A percentile compares a stretch with the other conserved stretches of the same genome.
These are phyloP conservation scores for Ilyonectria destructans DNA, from an alignment of 2,329 filamentous ascomycete species.

Conservation along the genomic window DNA sequence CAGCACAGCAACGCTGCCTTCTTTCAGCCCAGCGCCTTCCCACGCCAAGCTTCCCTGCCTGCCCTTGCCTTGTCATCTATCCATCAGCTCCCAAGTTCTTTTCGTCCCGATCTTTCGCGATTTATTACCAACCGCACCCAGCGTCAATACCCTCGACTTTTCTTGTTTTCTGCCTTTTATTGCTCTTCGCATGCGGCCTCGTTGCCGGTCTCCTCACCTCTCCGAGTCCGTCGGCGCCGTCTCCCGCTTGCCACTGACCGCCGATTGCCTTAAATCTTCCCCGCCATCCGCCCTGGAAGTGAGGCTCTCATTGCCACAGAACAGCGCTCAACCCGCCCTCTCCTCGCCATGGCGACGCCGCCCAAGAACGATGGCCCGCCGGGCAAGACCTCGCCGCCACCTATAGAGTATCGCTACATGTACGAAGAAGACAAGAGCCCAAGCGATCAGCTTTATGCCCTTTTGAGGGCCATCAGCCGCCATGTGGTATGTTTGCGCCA, in stretches of 20 bases:
- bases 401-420: constrained; percentile 74
- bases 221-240: constrained; percentile 4
- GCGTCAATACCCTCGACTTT: constrained; percentile 3
- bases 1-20: constrained; percentile 3
- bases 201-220: constrained; percentile 13
- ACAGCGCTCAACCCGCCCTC: constrained; percentile 16
- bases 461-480: constrained; percentile 78
- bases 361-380: constrained; percentile 44
- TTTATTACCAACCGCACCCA: constrained; percentile 17
- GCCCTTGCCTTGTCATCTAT: constrained; percentile 12
- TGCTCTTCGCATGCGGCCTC: constrained; percentile 21
- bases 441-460: constrained; percentile 76
- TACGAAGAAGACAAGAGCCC: constrained; percentile 79
- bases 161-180: neutral
- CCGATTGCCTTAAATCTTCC: constrained; percentile 41
- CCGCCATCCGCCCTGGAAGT: constrained; percentile 44
- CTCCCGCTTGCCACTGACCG: constrained; percentile 38
- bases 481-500: constrained; percentile 74
- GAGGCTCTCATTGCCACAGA: constrained; percentile 31
- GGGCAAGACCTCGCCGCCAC: constrained; percentile 38
- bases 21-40: neutral
- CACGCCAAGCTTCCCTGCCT: constrained; percentile 27
- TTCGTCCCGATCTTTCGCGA: constrained; percentile 18
- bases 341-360: constrained; percentile 46
- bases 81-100: constrained; percentile 26